phyloP scores from a whole-genome alignment of 2,329 filamentous ascomycete genomes.

The Rhynchosporium agropyri region DNA sequence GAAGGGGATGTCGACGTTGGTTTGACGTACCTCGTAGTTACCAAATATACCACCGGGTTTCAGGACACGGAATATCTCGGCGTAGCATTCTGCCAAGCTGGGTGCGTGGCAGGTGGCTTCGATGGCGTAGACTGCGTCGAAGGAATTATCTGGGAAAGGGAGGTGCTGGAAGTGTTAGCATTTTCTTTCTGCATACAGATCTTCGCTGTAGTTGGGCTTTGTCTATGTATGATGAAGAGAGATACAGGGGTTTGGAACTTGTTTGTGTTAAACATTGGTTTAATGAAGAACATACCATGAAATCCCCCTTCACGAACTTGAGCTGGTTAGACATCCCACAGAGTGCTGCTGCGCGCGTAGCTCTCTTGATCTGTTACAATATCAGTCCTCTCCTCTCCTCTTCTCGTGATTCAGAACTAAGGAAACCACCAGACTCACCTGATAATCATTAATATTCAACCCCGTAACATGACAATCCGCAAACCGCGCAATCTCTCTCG shows the following conservation, averaged over 20 bases:
- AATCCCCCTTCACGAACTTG: constrained; percentile 90
- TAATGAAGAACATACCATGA: constrained; percentile 64
- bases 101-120: constrained; percentile 97
- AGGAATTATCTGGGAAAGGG: constrained; percentile 87
- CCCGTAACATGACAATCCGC: constrained; percentile 86
- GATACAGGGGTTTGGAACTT: not conserved
- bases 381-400: too few species aligned
- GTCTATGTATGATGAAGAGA: not conserved
- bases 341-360: constrained; percentile 80
- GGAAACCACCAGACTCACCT: constrained; percentile 45
- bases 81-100: constrained; percentile 87
- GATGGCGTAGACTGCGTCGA: constrained; percentile 95
- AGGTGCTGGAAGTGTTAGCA: constrained; percentile 67
- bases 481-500: constrained; percentile 95
- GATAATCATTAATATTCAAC: constrained; percentile 99
- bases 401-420: too few species aligned
- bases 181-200: not conserved
- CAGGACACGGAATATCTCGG: constrained; percentile 89
- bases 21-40: constrained; percentile 71
- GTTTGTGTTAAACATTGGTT: too few species aligned
- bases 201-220: too few species aligned
- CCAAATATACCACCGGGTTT: constrained; percentile 96
- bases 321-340: constrained; percentile 81
- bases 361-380: constrained; percentile 69
- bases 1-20: not conserved